Evolutionary conservation across 768 basidiomycete species (phyloP), one percentile per base, ranked within the genome.

Genomic region (Boletus sp.): DNA sequence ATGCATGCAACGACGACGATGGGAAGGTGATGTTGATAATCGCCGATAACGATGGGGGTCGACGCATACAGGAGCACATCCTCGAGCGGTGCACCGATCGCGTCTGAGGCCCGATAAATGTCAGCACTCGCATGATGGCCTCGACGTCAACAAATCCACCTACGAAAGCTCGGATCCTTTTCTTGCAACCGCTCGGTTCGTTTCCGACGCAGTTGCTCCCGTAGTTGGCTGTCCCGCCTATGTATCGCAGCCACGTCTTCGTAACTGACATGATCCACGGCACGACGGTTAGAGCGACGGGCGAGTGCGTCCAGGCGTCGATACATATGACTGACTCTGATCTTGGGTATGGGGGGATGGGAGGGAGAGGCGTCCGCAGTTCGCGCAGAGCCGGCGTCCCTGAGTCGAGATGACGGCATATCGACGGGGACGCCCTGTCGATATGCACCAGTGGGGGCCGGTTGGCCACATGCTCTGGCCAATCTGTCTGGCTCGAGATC

Each of bases 1-100:
- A 81, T 57, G 53, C 76, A 78, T 0, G 75, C 69, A 4, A 75
- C 70, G 37, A 75, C 75, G 3, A 77, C 74, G 24, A 71, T 56
- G 7, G 78, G 78, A 1, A 79, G 58, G 54, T 75, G 54, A 44
- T 79, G 73, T 41, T 70, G 69, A 36, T 70, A 72, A 17, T 77
- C 77, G 4, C 71, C 73, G 3, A 78, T 61, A 30, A 70, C 57
- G 17, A 76, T 70, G 14, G 66, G 54, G 4, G 69, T 62, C 17
- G 75, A 71, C 2, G 74, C 72, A 33, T 68, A 66, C 14, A 70
- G 53, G 8, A 75, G 55, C 6, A 73, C 67, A 17, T 76, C 70
- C 15, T 70, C 65, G 42, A 78, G 64, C 1, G 74, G 63, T n/a
- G 71, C 61, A 0, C 74, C 76, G 49, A 78, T 74, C 8, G 72